phyloP scores from a whole-genome alignment of 2,329 filamentous ascomycete genomes.

The Lojkania enalia region DNA sequence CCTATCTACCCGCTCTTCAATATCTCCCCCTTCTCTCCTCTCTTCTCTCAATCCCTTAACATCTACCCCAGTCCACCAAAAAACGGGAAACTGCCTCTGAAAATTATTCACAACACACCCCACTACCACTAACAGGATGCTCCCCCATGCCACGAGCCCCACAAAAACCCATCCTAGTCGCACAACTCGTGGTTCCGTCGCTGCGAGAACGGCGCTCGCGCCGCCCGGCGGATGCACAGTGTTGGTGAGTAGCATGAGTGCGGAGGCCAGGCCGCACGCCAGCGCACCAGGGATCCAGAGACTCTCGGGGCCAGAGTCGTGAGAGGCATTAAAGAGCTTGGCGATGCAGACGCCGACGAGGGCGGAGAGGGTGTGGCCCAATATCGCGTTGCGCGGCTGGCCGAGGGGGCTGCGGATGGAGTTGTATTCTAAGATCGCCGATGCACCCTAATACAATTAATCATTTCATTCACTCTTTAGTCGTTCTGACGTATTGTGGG shows the following conservation, averaged over 20 bases:
- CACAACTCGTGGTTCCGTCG: constrained; percentile 45
- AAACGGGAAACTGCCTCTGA: constrained; percentile 51
- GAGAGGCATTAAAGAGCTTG: constrained; percentile 49
- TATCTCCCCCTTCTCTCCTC: constrained; percentile 3
- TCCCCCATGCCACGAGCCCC: constrained; percentile 47
- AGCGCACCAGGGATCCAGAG: constrained; percentile 52
- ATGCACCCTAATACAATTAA: constrained; percentile 46
- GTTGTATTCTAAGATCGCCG: constrained; percentile 54
- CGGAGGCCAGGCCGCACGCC: constrained; percentile 48
- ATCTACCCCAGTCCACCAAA: constrained; percentile 53
- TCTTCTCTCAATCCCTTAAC: constrained; percentile 29
- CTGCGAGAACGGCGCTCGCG: constrained; percentile 53
- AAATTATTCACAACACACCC: constrained; percentile 53
- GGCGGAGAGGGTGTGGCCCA: constrained; percentile 52
- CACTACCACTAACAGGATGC: constrained; percentile 47
- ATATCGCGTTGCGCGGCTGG: constrained; percentile 51
- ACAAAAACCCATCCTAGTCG: constrained; percentile 53
- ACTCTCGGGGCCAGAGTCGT: constrained; percentile 43
- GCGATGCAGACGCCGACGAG: constrained; percentile 50
- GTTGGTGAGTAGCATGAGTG: constrained; percentile 52
- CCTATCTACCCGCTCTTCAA: constrained; percentile 4
- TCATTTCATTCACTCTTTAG: not conserved
- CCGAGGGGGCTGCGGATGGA: constrained; percentile 51
- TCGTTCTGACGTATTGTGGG: constrained; percentile 4
- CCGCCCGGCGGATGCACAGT: constrained; percentile 56